Conservation (phyloP, 805 yeast species). For the Myxozyma vanderwaltii region DNA sequence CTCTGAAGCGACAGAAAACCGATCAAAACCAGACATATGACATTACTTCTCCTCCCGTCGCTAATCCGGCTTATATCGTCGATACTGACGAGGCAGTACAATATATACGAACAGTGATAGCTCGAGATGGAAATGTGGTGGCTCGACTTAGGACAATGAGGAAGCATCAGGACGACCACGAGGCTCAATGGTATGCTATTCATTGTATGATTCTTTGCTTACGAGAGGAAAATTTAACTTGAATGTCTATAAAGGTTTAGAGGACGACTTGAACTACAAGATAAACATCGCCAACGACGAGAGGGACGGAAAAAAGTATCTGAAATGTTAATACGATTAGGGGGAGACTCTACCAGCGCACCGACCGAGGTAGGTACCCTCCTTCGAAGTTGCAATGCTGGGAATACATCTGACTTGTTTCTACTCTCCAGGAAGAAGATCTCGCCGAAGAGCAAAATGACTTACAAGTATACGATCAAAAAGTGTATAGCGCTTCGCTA, state of each 20-base stretch:
- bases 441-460: constrained; percentile 12
- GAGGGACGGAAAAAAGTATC: constrained; percentile 16
- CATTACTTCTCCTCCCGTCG: not conserved
- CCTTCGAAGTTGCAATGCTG: not conserved
- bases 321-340: constrained; percentile 16
- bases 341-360: constrained; percentile 20
- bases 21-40: too few species aligned
- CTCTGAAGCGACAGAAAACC: not conserved
- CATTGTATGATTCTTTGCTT: not conserved
- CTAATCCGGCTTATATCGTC: constrained; percentile 13
- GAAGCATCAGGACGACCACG: constrained; percentile 29
- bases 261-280: constrained; percentile 18
- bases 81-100: constrained; percentile 11
- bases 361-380: constrained; percentile 14
- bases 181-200: constrained; percentile 22
- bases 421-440: constrained; percentile 18
- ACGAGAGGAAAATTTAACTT: not conserved
- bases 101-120: constrained; percentile 7
- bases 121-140: not conserved
- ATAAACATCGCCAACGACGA: constrained; percentile 16
- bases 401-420: not conserved
- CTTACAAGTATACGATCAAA: constrained; percentile 18
- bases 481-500: constrained; percentile 24
- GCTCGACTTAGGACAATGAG: constrained; percentile 16
- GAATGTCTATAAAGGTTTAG: constrained; percentile 12